A percentile compares a stretch with the other conserved stretches of the same genome.
These are phyloP conservation scores for Hanseniaspora vineae DNA, from an alignment of 805 yeast species.

Conservation along the genomic window DNA sequence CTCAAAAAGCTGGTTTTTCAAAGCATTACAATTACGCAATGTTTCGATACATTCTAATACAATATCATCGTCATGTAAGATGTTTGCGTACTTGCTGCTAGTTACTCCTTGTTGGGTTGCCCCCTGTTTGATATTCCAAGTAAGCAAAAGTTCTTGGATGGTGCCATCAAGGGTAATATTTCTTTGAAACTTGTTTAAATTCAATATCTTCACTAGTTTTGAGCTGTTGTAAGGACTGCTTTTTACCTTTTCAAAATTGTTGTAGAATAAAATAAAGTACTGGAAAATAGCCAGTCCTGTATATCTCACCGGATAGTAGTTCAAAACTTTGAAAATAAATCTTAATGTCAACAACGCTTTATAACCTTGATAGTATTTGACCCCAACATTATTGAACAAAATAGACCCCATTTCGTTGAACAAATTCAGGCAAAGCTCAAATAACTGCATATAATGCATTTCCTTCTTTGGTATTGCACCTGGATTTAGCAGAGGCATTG, in stretches of 20 bases:
- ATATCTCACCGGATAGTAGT: conserved; percentile 4
- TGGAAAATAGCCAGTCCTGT: conserved; percentile 6
- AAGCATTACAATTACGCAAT: conserved; percentile 1
- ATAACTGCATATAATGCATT: not conserved
- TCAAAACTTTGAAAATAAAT: conserved; percentile 4
- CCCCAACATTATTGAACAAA: conserved; percentile 5
- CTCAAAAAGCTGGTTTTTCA: conserved; percentile 3
- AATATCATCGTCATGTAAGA: not conserved
- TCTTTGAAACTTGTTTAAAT: conserved; percentile 1
- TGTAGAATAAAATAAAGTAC: conserved; percentile 4
- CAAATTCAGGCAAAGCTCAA: not conserved
- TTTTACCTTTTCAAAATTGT: not conserved
- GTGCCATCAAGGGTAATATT: not conserved
- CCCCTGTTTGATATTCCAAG: not conserved
- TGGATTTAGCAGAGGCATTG: not conserved
- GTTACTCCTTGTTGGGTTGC: not conserved
- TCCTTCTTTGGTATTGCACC: not conserved
- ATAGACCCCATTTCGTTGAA: conserved; percentile 7
- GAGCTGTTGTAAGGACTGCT: not conserved
- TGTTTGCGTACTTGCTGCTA: not conserved
- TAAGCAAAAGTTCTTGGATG: not conserved
- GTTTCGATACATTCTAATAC: not conserved
- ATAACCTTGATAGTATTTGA: conserved; percentile 6
- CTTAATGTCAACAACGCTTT: conserved; percentile 5
- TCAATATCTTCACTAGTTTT: not conserved